Evolutionary conservation across 2,329 filamentous ascomycete species (phyloP).

Genomic region (Falciphora oryzae): DNA sequence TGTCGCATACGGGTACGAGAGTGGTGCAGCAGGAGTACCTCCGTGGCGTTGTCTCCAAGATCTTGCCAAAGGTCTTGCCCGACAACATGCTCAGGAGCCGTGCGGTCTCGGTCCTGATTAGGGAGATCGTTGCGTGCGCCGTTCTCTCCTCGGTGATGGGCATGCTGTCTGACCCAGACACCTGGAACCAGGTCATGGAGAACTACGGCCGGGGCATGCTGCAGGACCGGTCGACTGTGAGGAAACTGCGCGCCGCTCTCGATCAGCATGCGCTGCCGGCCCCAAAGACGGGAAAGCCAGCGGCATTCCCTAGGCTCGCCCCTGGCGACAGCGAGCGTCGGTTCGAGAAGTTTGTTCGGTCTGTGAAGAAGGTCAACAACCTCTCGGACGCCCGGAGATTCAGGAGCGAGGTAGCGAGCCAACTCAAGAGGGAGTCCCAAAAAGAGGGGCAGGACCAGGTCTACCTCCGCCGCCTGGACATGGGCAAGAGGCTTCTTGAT

Average conservation of each 20-base stretch:
- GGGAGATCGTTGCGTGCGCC: slow-evolving; percentile 90
- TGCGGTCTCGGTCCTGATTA: slow-evolving; percentile 72
- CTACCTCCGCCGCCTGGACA: slow-evolving; percentile 84
- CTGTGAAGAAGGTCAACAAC: slow-evolving; percentile 82
- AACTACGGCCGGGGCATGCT: slow-evolving; percentile 79
- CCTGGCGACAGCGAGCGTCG: slow-evolving; percentile 83
- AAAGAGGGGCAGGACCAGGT: slow-evolving; percentile 76
- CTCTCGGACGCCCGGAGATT: slow-evolving; percentile 90
- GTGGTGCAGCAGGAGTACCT: slow-evolving; percentile 84
- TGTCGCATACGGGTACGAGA: slow-evolving; percentile 80
- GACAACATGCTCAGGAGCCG: slow-evolving; percentile 69
- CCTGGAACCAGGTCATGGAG: slow-evolving; percentile 96
- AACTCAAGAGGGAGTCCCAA: slow-evolving; percentile 77
- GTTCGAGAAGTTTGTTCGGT: slow-evolving; percentile 90
- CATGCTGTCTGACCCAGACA: slow-evolving; percentile 83
- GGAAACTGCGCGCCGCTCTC: slow-evolving; percentile 82
- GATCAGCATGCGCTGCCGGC: slow-evolving; percentile 89
- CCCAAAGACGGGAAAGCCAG: slow-evolving; percentile 57
- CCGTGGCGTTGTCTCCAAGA: slow-evolving; percentile 62
- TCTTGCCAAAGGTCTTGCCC: slow-evolving; percentile 73
- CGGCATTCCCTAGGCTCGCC: slow-evolving; percentile 70
- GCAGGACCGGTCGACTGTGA: slow-evolving; percentile 92
- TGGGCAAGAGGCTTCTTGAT: slow-evolving; percentile 83
- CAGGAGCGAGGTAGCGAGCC: slow-evolving; percentile 85
- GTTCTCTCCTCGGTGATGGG: slow-evolving; percentile 77